phyloP scores from a whole-genome alignment of 164 flowering plant genomes.

The Cinnamomum micranthum region DNA sequence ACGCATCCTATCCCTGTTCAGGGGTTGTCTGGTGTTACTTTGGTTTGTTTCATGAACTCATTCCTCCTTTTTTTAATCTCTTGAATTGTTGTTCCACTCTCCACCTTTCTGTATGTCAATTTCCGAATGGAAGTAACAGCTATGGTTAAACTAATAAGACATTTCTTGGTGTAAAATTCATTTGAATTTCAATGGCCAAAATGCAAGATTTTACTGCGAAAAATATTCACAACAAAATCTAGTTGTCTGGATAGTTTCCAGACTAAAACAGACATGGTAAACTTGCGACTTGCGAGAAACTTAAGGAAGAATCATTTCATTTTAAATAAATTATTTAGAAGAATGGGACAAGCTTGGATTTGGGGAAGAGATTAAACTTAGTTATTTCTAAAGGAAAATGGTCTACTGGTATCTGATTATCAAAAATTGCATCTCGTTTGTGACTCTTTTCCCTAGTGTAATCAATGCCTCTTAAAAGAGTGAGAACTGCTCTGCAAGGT shows the following conservation, averaged over 20 bases:
- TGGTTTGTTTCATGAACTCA: constrained; percentile 51
- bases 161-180: neutral
- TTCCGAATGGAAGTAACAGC: neutral
- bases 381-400: neutral
- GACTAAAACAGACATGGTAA: neutral
- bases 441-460: no score
- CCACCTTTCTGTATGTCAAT: neutral
- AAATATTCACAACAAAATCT: neutral
- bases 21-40: constrained; percentile 70
- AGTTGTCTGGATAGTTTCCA: neutral
- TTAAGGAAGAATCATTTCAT: neutral
- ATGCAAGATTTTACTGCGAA: neutral
- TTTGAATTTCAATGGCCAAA: neutral
- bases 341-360: neutral
- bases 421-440: no score
- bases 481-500: neutral
- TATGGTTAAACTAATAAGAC: constrained; percentile 6
- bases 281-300: neutral
- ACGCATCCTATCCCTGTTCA: constrained; percentile 91
- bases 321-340: no score
- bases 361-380: neutral
- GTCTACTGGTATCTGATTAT: no score
- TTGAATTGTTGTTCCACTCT: neutral
- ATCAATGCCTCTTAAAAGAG: neutral
- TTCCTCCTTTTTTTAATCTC: neutral